Conservation (phyloP, 1,284 basidiomycete species). For the Trichosporon sp. region DNA sequence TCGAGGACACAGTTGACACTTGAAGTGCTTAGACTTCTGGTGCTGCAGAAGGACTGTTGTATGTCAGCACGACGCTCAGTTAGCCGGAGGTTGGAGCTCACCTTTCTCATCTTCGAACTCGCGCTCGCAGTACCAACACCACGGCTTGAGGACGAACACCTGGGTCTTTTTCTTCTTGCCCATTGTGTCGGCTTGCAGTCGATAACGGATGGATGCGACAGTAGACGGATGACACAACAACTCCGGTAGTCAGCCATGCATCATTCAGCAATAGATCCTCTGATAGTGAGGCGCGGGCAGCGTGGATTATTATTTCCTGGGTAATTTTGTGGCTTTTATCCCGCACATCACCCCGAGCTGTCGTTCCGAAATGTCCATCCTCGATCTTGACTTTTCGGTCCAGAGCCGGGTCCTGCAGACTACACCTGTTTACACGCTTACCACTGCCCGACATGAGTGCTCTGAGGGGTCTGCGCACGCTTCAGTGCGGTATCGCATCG, state of each 20-base stretch:
- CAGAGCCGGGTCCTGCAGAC: background rate
- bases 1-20: conserved; percentile 91
- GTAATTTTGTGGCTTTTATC: conserved; percentile 13
- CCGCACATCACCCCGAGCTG: background rate
- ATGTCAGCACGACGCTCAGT: conserved; percentile 4
- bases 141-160: conserved; percentile 65
- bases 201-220: conserved; percentile 1
- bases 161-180: conserved; percentile 48
- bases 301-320: conserved; percentile 2
- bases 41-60: conserved; percentile 90
- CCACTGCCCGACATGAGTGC: background rate
- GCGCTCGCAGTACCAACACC: conserved; percentile 99
- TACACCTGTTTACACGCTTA: background rate
- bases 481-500: background rate
- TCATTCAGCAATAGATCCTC: background rate
- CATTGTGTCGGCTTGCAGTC: conserved; percentile 29
- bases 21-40: conserved; percentile 99
- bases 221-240: background rate
- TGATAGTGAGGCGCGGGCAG: background rate
- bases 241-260: background rate
- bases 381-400: background rate
- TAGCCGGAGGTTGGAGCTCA: conserved; percentile 35
- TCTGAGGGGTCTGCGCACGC: conserved; percentile 2
- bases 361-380: conserved; percentile 5
- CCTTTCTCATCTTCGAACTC: conserved; percentile 98